A percentile compares a stretch with the other conserved stretches of the same genome.
Conservation (phyloP, 768 basidiomycete genomes). For the Suillus cothurnatus region DNA sequence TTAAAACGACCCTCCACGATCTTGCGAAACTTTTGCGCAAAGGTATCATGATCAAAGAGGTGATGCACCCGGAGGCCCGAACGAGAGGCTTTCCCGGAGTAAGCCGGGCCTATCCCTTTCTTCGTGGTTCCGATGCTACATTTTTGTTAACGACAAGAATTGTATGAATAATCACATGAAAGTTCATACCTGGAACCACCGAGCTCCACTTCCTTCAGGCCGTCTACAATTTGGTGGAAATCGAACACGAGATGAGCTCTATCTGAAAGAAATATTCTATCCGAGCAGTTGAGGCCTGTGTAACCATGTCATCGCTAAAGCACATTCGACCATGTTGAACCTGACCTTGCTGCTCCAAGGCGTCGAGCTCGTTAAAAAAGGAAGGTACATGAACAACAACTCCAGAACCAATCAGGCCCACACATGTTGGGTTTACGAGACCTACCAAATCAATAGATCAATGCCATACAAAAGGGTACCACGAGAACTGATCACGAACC, state of each 20-base stretch:
- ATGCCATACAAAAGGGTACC: not conserved
- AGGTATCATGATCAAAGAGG: constrained; percentile 83
- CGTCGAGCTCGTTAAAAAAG: constrained; percentile 92
- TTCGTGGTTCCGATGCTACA: constrained; percentile 94
- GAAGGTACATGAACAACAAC: constrained; percentile 97
- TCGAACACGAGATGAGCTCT: constrained; percentile 97
- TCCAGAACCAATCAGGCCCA: constrained; percentile 88
- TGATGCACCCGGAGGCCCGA: constrained; percentile 97
- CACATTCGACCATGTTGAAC: not conserved
- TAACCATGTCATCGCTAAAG: constrained; percentile 9
- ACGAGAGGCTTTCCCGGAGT: constrained; percentile 95
- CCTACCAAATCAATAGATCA: constrained; percentile 44
- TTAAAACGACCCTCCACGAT: constrained; percentile 97
- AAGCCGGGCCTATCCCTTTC: constrained; percentile 98
- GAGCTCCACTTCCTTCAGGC: constrained; percentile 95
- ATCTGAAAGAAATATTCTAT: constrained; percentile 90
- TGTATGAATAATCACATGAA: constrained; percentile 5
- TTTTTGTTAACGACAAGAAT: constrained; percentile 2
- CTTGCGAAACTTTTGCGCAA: constrained; percentile 91
- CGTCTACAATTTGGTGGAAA: constrained; percentile 99
- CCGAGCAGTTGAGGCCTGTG: constrained; percentile 81
- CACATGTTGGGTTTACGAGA: constrained; percentile 83
- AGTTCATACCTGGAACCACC: constrained; percentile 74
- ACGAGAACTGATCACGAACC: constrained; percentile 51
- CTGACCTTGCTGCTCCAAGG: constrained; percentile 79